Base-by-base conservation (phyloP, 768 basidiomycete genomes). In the Suillus alpinus region DNA sequence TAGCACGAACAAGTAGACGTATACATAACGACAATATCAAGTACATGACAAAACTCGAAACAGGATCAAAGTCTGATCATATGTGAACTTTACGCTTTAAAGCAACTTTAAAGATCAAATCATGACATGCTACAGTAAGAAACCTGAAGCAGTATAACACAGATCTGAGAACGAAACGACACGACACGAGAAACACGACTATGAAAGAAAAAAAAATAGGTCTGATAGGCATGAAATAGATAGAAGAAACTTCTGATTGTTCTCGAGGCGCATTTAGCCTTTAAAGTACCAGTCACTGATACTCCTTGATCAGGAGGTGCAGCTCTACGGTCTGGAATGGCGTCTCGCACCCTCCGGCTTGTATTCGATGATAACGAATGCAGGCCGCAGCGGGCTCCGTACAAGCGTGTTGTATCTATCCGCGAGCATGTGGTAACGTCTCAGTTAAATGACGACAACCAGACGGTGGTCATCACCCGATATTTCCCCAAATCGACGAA, bases 401-500 rank as follows among this genome's bases (percentile, higher is more conserved):
- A 53, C 52, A 39, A 39, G 53, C 53, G 5, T 18, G 23, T 26
- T 26, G 49, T 55, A 55, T 55, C 37, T 55, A 55, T 55, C 26
- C 53, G 23, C 53, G 26, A 53, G 53, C 23, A 55, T 10, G 9
- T 50, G 18, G 31, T 8, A 37, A 26, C 16, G 14, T 55, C 37
- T 39, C 37, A 26, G 16, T 26, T 40, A 39, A 39, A 26, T 14
- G 16, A 55, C 37, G 16, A 26, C 26, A 55, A 55, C 16, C 16
- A 39, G 34, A 7, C 51, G 7, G 20, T 59, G 39, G 43, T 40
- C 37, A 40, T 69, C 61, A 73, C 32, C 70, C 68, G 59, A 60
- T 64, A 26, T 66, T 56, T 16, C 72, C 68, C 71, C 73, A 68
- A 8, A 62, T 32, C 36, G 59, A 62, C 1, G 66, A 63, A 63